These are phyloP conservation scores for Erodium trifolium DNA, from an alignment of 441 rosid genomes.

Conservation along the genomic window DNA sequence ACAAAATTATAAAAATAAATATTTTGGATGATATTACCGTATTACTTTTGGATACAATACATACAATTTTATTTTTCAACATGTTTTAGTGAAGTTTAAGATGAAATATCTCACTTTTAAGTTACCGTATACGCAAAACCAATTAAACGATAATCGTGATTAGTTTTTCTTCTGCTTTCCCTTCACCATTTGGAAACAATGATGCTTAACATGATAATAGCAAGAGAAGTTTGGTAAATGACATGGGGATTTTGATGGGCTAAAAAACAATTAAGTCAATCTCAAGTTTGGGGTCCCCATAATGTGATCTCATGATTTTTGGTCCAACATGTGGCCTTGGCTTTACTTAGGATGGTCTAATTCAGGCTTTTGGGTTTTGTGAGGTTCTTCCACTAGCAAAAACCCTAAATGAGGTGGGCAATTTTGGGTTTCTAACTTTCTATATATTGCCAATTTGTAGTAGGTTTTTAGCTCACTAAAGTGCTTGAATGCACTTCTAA, in stretches of 20 bases:
- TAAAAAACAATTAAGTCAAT: background rate
- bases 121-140: background rate
- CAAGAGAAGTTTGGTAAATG: conserved; percentile 4
- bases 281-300: conserved; percentile 3
- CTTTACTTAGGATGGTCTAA: conserved; percentile 5
- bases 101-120: background rate
- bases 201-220: background rate
- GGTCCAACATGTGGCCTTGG: conserved; percentile 8
- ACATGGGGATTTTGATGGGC: background rate
- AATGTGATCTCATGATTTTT: conserved; percentile 6
- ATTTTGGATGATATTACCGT: too few species aligned
- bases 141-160: background rate
- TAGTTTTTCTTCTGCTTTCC: background rate
- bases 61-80: background rate
- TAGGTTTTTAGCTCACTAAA: conserved; percentile 8
- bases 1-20: too few species aligned
- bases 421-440: background rate
- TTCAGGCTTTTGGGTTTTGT: conserved; percentile 3
- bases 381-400: conserved; percentile 6
- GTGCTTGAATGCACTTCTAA: conserved; percentile 1
- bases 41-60: too few species aligned
- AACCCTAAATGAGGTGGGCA: background rate
- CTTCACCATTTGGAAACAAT: background rate
- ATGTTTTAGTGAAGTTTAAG: background rate
- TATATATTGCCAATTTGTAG: conserved; percentile 6